Conservation (phyloP, 2,329 filamentous ascomycete species). For the Pseudogymnoascus sp. region DNA sequence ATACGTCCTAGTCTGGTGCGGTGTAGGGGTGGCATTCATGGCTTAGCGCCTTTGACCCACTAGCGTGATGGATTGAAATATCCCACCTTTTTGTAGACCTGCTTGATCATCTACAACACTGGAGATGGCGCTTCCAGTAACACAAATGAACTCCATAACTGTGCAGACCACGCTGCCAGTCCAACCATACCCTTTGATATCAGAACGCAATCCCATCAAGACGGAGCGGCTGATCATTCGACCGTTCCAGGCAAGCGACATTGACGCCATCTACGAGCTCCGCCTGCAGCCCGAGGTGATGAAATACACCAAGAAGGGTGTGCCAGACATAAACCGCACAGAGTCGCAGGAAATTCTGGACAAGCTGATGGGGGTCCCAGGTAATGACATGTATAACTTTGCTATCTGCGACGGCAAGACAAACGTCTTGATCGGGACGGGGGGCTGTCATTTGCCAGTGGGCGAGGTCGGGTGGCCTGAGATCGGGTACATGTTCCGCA, state of each 20-base stretch:
- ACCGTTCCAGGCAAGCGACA: conserved; percentile 41
- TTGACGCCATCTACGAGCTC: conserved; percentile 41
- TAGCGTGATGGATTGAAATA: not conserved
- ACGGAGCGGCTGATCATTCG: conserved; percentile 49
- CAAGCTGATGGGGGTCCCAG: conserved; percentile 25
- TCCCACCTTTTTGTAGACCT: not conserved
- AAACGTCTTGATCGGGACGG: conserved; percentile 43
- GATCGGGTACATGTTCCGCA: conserved; percentile 48
- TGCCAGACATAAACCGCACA: conserved; percentile 35
- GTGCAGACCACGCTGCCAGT: conserved; percentile 42
- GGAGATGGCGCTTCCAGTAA: conserved; percentile 1
- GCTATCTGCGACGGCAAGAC: conserved; percentile 40
- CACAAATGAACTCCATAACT: conserved; percentile 26
- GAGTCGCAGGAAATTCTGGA: conserved; percentile 40
- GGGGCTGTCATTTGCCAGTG: conserved; percentile 33
- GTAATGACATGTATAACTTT: conserved; percentile 39
- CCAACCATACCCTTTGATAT: conserved; percentile 28
- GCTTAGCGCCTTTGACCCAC: no score
- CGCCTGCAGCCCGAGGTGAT: conserved; percentile 54
- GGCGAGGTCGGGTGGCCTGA: conserved; percentile 45
- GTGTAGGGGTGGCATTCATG: no score
- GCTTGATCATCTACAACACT: not conserved
- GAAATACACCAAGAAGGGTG: conserved; percentile 42
- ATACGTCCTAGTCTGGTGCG: no score
- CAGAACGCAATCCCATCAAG: conserved; percentile 31